Evolutionary conservation across 2,329 filamentous ascomycete species (phyloP), one percentile per base, ranked within the genome.

Genomic region (Zymoseptoria ardabiliae): DNA sequence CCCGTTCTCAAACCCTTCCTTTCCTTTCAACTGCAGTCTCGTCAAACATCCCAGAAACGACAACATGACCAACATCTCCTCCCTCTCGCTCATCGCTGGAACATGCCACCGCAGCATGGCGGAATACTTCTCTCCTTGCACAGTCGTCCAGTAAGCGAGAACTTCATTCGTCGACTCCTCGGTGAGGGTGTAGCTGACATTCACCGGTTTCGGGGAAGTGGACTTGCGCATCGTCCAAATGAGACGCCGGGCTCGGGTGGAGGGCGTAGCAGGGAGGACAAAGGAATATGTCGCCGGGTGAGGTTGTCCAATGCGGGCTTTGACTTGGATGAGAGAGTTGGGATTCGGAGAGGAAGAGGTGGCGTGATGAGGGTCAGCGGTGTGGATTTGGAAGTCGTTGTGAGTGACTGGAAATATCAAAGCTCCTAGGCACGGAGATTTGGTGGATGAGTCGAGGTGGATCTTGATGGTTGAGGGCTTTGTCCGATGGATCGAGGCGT

Each of bases 1-100:
- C 17, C 55, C 25, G n/a, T 23, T 28, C 9, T 41, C 55, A 20
- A 30, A 21, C 23, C 49, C 41, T 20, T 62, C 60, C 19, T 54
- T 62, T 11, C 60, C 60, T 48, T 62, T 62, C 52, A 60, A 19
- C 28, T 50, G 55, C 50, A 62, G 45, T 30, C 60, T 57, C 13
- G 55, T 53, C 55, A 62, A 50, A 17, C 51, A 30, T 17, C 60
- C 60, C 7, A 62, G 41, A 49, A 62, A 62, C 19, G 54, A 57
- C 52, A 62, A 25, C 55, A 62, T 7, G 1, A 62, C 50, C 19
- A 60, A 54, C 6, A 50, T 51, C 50, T 60, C 58, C 50, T 62
- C 60, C 13, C 48, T 19, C 50, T 56, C 53, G 30, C 45, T 53
- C 17, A 20, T 53, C 10, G 53, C 51, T 23, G 51, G 28, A n/a